A percentile compares a stretch with the other conserved stretches of the same genome.
Evolutionary conservation across 2,329 filamentous ascomycete genomes (phyloP).

Genomic region (Colletotrichum salicis): DNA sequence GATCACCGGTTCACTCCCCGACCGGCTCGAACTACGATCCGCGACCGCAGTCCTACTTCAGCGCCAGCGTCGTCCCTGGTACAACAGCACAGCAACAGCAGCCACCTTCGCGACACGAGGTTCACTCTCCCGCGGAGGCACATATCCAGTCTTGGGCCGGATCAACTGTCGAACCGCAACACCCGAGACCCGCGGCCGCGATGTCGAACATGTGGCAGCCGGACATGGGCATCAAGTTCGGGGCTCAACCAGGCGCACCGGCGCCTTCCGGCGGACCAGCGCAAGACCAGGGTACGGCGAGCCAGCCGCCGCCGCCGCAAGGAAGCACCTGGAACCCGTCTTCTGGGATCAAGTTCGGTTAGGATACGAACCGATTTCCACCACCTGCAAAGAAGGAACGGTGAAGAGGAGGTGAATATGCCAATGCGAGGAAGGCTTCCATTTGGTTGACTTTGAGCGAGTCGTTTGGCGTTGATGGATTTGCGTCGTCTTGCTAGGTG

Average conservation of each 20-base stretch:
- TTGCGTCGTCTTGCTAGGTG: conserved; percentile 19
- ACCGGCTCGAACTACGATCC: conserved; percentile 33
- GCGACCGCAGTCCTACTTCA: conserved; percentile 36
- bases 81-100: conserved; percentile 30
- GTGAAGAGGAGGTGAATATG: neutral
- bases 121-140: conserved; percentile 53
- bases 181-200: conserved; percentile 59
- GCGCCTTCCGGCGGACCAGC: conserved; percentile 38
- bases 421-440: neutral
- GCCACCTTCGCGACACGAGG: conserved; percentile 38
- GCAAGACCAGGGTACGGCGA: conserved; percentile 24
- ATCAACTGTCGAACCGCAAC: conserved; percentile 66
- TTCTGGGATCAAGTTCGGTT: conserved; percentile 67
- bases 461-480: conserved; percentile 20
- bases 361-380: conserved; percentile 23
- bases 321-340: conserved; percentile 68
- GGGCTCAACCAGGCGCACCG: conserved; percentile 50
- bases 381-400: neutral
- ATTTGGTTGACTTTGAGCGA: neutral
- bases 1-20: conserved; percentile 42
- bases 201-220: conserved; percentile 76
- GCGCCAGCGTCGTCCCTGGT: conserved; percentile 25
- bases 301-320: conserved; percentile 36
- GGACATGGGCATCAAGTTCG: conserved; percentile 83
- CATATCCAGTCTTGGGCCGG: conserved; percentile 69